A percentile compares a stretch with the other conserved stretches of the same genome.
phyloP scores from a whole-genome alignment of 495 filamentous ascomycete species.

The Podospora pseudopauciseta region DNA sequence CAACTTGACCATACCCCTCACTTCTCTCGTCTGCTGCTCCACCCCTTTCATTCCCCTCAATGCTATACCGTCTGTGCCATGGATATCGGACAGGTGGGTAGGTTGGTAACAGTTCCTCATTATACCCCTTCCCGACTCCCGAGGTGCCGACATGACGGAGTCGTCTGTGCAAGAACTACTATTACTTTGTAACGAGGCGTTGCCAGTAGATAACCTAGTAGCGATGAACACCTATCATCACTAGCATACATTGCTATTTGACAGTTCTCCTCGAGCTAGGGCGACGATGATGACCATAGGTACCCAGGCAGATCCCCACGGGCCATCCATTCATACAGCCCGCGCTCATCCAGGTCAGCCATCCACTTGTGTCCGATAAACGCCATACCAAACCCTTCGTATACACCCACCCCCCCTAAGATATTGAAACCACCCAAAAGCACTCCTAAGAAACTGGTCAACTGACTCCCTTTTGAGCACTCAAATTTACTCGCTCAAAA shows the following conservation, averaged over 20 bases:
- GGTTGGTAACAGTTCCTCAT: background rate
- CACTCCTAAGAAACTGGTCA: background rate
- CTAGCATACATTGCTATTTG: background rate
- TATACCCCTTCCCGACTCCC: background rate
- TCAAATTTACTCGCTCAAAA: background rate
- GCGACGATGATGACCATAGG: too few relatives aligned
- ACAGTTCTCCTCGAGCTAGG: background rate
- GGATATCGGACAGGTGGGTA: slow-evolving; percentile 5
- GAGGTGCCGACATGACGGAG: background rate
- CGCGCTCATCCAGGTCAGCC: background rate
- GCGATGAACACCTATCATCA: background rate
- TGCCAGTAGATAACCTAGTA: too few relatives aligned
- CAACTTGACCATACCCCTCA: background rate
- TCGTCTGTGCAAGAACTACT: too few relatives aligned
- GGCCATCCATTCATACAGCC: background rate
- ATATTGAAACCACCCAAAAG: background rate
- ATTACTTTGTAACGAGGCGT: too few relatives aligned
- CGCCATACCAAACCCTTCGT: too few relatives aligned
- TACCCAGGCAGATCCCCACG: background rate
- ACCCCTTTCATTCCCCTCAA: slow-evolving; percentile 8
- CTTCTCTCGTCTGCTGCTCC: background rate
- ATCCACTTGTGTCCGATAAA: too few relatives aligned
- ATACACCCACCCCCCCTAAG: background rate
- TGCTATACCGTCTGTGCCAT: slow-evolving; percentile 2
- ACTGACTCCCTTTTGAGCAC: background rate